Evolutionary conservation across 306 rosid species (phyloP).

Genomic region (Herpetospermum pedunculosum): DNA sequence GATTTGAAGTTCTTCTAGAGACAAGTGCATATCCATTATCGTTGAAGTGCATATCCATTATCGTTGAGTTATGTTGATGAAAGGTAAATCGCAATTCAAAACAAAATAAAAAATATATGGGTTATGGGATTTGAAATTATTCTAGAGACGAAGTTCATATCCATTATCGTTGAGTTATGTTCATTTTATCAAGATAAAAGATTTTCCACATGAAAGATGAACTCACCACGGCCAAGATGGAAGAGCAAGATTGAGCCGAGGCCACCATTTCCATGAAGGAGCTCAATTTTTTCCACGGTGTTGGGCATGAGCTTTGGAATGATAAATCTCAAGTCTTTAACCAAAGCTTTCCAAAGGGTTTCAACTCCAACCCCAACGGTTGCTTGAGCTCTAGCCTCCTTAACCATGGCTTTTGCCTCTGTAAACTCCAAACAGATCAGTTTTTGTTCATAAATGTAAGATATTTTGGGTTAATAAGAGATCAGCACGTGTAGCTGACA

Average conservation of each 20-base stretch:
- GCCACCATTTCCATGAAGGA: constrained; percentile 62
- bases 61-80: too few species aligned
- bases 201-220: neutral
- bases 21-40: too few species aligned
- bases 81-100: too few species aligned
- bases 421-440: neutral
- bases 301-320: constrained; percentile 41
- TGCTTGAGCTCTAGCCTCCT: constrained; percentile 37
- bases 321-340: constrained; percentile 25
- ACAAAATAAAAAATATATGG: too few species aligned
- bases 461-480: neutral
- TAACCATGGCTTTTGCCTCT: constrained; percentile 15
- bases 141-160: too few species aligned
- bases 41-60: too few species aligned
- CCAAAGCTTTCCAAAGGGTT: constrained; percentile 38
- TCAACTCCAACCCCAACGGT: constrained; percentile 32
- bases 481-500: neutral
- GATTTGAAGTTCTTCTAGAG: too few species aligned
- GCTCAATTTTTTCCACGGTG: constrained; percentile 33
- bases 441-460: neutral
- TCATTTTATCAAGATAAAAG: too few species aligned
- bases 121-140: too few species aligned
- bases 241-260: constrained; percentile 43
- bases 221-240: constrained; percentile 33
- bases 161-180: too few species aligned